These are phyloP conservation scores for Crithidia expoeki DNA, from an alignment of 208 protist genomes.

Conservation along the genomic window DNA sequence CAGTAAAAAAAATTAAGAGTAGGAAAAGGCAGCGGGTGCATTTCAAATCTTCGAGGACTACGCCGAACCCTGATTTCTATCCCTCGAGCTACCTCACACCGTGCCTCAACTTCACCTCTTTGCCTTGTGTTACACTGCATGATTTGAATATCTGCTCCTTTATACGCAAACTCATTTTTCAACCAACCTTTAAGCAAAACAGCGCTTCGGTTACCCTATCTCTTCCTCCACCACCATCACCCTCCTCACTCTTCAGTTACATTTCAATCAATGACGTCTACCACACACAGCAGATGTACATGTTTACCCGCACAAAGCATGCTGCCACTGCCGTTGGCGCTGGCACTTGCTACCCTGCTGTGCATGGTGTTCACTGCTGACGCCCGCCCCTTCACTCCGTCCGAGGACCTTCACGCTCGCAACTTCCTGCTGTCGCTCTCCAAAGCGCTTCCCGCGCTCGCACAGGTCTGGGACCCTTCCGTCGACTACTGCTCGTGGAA, in stretches of 20 bases:
- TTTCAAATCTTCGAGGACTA: too few relatives aligned
- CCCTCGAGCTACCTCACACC: too few relatives aligned
- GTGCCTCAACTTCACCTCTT: too few relatives aligned
- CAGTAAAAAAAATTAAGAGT: too few relatives aligned
- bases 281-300: background rate
- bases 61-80: too few relatives aligned
- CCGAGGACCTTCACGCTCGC: constrained; percentile 12
- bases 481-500: constrained; percentile 13
- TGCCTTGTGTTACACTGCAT: too few relatives aligned
- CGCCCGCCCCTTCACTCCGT: constrained; percentile 9
- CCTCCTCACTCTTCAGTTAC: too few relatives aligned
- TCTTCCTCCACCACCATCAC: too few relatives aligned
- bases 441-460: background rate
- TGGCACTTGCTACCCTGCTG: constrained; percentile 6
- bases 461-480: background rate
- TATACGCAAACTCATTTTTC: too few relatives aligned
- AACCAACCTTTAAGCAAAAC: too few relatives aligned
- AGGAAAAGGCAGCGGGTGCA: too few relatives aligned
- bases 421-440: constrained; percentile 11
- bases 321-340: background rate
- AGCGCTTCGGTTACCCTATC: background rate
- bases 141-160: too few relatives aligned
- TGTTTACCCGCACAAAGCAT: background rate
- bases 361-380: constrained; percentile 1
- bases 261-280: background rate